Evolutionary conservation across 148 eudicot genomes (phyloP).

Genomic region (Pouteria glomerata): DNA sequence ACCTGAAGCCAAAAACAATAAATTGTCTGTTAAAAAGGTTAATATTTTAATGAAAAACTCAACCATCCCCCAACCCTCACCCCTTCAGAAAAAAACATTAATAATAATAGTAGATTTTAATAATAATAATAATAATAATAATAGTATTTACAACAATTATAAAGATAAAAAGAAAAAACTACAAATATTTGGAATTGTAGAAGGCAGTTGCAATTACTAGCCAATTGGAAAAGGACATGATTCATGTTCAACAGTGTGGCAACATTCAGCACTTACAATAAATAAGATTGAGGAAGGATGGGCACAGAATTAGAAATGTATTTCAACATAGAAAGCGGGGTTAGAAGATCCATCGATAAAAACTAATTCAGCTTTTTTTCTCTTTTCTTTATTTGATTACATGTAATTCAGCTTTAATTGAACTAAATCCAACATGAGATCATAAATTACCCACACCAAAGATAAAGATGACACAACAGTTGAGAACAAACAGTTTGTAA

Average conservation of each 20-base stretch:
- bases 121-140: no score
- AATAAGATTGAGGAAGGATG: background rate
- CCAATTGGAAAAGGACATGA: background rate
- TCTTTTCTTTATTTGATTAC: no score
- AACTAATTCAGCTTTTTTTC: no score
- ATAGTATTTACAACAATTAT: no score
- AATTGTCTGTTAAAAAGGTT: no score
- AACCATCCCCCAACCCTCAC: no score
- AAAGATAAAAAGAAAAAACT: no score
- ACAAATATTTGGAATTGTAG: no score
- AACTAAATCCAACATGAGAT: background rate
- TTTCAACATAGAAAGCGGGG: no score
- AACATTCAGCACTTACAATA: background rate
- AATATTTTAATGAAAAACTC: background rate
- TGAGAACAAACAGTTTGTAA: background rate
- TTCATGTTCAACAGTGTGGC: background rate
- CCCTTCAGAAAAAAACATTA: no score
- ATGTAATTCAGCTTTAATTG: background rate
- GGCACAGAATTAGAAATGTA: no score
- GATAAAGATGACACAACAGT: background rate
- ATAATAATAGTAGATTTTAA: no score
- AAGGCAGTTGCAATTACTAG: background rate
- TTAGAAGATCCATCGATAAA: background rate
- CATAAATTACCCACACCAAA: background rate
- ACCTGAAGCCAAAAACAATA: conserved; percentile 8